Evolutionary conservation across 805 yeast species (phyloP), one percentile per base, ranked within the genome.

Genomic region (Teunomyces kruisii): DNA sequence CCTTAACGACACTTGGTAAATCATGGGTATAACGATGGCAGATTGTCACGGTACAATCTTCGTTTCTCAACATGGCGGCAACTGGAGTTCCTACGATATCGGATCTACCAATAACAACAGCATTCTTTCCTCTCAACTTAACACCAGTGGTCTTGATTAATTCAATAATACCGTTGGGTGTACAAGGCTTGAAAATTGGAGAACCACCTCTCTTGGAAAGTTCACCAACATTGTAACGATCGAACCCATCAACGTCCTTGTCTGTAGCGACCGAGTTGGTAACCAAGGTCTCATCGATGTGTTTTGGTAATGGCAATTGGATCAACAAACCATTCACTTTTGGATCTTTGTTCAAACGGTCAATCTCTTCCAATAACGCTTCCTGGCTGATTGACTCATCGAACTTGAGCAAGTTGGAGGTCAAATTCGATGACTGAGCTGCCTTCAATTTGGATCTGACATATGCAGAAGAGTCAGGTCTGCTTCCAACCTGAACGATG

Each of bases 1-100:
- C 70, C 43, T 70, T 70, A 19, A 90, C 78, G 38, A 65, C 64
- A 14, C 68, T 66, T 39, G 82, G 82, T 42, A 88, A 73, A 55
- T 84, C 73, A 24, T 74, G 59, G 16, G 96, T 80, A 60, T 79
- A 76, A 12, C 96, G 83, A 61, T 91, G 98, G 51, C 90, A 76
- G 46, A 84, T 80, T 3, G 97, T 89, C 32, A 92, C 98, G 1
- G 98, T 92, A 41, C 89, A 86, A 61, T 91, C 89, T 46, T 77
- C 79, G 47, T 85, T 81, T 56, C 85, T 84, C 59, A 92, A 78
- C 64, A 92, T 72, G 50, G 87, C 82, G 4, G 97, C 86, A 10
- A 91, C 90, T 32, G 99, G 99, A 40, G 86, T 82, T 46, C 99
- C 99, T 31, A 92, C 99, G 56, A 92, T 92, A 62, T 94, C 97